A percentile compares a stretch with the other conserved stretches of the same genome.
Evolutionary conservation across 2,329 filamentous ascomycete species (phyloP).

Genomic region (Geosmithia morbida): DNA sequence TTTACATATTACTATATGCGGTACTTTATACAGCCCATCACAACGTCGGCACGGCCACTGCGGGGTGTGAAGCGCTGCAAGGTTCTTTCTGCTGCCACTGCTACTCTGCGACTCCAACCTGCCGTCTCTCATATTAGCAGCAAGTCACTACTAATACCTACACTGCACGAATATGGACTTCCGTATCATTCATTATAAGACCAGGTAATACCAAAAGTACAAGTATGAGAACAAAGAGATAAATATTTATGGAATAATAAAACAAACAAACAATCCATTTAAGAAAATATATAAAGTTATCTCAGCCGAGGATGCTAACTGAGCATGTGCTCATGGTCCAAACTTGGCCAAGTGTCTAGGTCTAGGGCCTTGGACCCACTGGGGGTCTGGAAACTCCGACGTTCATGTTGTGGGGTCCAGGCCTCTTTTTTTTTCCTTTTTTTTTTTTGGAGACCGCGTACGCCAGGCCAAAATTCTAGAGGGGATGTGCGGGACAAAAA

Average conservation of each 20-base stretch:
- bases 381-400: background rate
- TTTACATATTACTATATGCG: too few relatives aligned
- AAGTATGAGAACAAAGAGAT: background rate
- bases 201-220: background rate
- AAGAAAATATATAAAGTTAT: background rate
- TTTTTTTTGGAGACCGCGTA: background rate
- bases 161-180: background rate
- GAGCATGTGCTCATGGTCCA: background rate
- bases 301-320: background rate
- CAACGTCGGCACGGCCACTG: background rate
- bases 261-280: too few relatives aligned
- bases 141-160: background rate
- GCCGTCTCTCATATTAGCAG: too few relatives aligned
- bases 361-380: background rate
- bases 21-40: background rate
- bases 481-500: background rate
- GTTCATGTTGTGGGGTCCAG: background rate
- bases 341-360: background rate
- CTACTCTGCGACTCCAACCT: background rate
- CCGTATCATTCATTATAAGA: too few relatives aligned
- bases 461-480: background rate
- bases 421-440: too few relatives aligned
- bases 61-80: too few relatives aligned
- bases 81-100: background rate
- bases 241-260: background rate